Evolutionary conservation across 2,329 filamentous ascomycete species (phyloP).

Genomic region (Teratosphaeria destructans): DNA sequence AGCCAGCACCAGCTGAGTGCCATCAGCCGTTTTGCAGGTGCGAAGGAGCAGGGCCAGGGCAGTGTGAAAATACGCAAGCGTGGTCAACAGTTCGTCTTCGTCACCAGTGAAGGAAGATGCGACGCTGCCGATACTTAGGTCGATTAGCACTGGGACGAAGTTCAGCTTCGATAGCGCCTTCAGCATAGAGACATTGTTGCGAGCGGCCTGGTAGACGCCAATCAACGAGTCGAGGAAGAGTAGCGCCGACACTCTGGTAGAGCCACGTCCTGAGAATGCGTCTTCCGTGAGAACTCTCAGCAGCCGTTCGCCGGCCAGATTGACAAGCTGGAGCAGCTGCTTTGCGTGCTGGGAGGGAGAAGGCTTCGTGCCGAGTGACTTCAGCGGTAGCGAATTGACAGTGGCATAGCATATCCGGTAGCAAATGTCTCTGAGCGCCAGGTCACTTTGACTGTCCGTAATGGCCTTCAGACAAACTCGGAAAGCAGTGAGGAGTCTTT

Average conservation of each 20-base stretch:
- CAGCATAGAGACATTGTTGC: slow-evolving; percentile 64
- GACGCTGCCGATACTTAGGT: slow-evolving; percentile 69
- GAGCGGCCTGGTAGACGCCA: slow-evolving; percentile 54
- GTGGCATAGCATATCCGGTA: slow-evolving; percentile 73
- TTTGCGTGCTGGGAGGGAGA: slow-evolving; percentile 12
- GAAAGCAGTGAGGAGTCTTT: slow-evolving; percentile 86
- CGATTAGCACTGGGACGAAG: slow-evolving; percentile 81
- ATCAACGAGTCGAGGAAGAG: slow-evolving; percentile 74
- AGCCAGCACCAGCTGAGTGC: slow-evolving; percentile 78
- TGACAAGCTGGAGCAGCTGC: slow-evolving; percentile 53
- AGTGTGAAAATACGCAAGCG: slow-evolving; percentile 57
- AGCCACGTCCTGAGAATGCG: slow-evolving; percentile 71
- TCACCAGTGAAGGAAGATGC: slow-evolving; percentile 49
- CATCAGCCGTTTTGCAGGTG: slow-evolving; percentile 72
- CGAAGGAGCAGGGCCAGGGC: slow-evolving; percentile 74
- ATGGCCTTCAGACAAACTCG: slow-evolving; percentile 75
- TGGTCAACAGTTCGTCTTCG: slow-evolving; percentile 40
- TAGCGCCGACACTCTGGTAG: slow-evolving; percentile 74
- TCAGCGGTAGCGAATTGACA: slow-evolving; percentile 9
- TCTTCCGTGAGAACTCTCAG: slow-evolving; percentile 88
- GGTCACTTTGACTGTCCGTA: slow-evolving; percentile 58
- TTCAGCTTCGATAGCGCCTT: slow-evolving; percentile 76
- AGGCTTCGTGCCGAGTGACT: slow-evolving; percentile 3
- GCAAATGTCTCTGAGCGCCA: slow-evolving; percentile 68
- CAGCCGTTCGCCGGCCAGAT: slow-evolving; percentile 68